Conservation (phyloP, 1,139 yeast species). For the Blastobotrys niveus region DNA sequence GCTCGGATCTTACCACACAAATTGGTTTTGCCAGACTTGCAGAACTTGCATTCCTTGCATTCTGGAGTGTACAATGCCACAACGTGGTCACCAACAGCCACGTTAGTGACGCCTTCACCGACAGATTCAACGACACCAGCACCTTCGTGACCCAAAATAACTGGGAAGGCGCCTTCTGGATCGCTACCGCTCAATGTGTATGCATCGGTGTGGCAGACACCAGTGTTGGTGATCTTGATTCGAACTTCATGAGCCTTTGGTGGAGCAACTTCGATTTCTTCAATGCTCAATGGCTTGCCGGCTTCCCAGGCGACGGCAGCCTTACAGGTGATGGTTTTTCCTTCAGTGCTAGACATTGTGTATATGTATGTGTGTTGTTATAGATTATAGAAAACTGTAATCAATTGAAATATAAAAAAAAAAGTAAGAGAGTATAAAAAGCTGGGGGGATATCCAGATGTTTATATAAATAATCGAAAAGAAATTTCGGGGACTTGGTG, state of each 20-base stretch:
- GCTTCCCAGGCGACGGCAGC: slow-evolving; percentile 99
- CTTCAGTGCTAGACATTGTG: slow-evolving; percentile 34
- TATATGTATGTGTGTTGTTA: too few relatives aligned
- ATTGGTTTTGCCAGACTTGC: slow-evolving; percentile 92
- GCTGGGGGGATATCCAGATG: neutral
- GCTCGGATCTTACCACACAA: slow-evolving; percentile 87
- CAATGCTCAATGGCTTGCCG: slow-evolving; percentile 68
- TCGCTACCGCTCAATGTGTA: slow-evolving; percentile 90
- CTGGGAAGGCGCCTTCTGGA: slow-evolving; percentile 95
- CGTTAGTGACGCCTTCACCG: slow-evolving; percentile 87
- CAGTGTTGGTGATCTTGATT: slow-evolving; percentile 78
- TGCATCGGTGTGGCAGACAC: slow-evolving; percentile 98
- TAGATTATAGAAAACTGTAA: too few relatives aligned
- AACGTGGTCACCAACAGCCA: slow-evolving; percentile 85
- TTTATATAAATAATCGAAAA: neutral
- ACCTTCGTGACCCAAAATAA: slow-evolving; percentile 89
- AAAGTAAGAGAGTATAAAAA: neutral
- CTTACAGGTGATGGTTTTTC: slow-evolving; percentile 74
- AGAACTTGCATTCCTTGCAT: slow-evolving; percentile 91
- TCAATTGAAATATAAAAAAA: too few relatives aligned
- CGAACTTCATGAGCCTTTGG: slow-evolving; percentile 98
- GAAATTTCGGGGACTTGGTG: too few relatives aligned
- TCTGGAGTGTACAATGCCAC: slow-evolving; percentile 94
- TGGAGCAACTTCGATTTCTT: slow-evolving; percentile 83
- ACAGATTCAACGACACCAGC: slow-evolving; percentile 91